Base-by-base conservation (phyloP, 2,329 filamentous ascomycete species). In the Aspergillus unguis region DNA sequence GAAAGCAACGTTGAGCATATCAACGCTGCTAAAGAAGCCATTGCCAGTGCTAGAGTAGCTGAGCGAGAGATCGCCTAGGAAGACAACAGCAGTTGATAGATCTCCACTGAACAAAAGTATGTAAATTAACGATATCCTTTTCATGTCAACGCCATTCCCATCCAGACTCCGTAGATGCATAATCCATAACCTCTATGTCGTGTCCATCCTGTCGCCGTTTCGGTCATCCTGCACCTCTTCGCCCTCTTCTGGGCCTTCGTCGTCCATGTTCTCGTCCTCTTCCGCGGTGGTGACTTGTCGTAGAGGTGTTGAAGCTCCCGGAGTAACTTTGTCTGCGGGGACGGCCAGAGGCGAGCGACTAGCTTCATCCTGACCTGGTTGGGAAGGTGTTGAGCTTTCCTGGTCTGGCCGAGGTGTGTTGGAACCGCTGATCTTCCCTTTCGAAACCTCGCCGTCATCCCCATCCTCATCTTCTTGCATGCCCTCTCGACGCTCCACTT, bases 401-500 rank as follows among this genome's bases (percentile, higher is more conserved):
- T 75, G 78, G 51, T 78, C 75, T 26, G 70, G 75, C 48, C 73
- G 68, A 23, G 79, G 80, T 33, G 79, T 81, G 32, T 74, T 78
- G 44, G 71, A 71, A 17, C 71, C 74, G 57, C 75, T 80, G 5
- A 66, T 62, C 57, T 75, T 75, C 23, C 77, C 80, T 35, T 72
- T 73, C 1, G 76, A 80, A 31, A 71, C 71, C 50, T 80, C 80
- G 5, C 71, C 80, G 10, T 80, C 78, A 55, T 79, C 78, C 4
- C 75, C 80, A 35, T 85, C 84, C 60, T 86, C 78, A 4, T 75
- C 78, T 56, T 80, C 85, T 44, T 84, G 85, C 58, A 90, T 90
- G 29, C 90, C 90, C 70, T 95, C 90, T 50, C 90, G 82, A 38
- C 90, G 80, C 72, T 96, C 91, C 0, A 94, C 89, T 72, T 96